These are phyloP conservation scores for Trypanosomatidae sp. DNA, from an alignment of 208 protist species.

Conservation along the genomic window DNA sequence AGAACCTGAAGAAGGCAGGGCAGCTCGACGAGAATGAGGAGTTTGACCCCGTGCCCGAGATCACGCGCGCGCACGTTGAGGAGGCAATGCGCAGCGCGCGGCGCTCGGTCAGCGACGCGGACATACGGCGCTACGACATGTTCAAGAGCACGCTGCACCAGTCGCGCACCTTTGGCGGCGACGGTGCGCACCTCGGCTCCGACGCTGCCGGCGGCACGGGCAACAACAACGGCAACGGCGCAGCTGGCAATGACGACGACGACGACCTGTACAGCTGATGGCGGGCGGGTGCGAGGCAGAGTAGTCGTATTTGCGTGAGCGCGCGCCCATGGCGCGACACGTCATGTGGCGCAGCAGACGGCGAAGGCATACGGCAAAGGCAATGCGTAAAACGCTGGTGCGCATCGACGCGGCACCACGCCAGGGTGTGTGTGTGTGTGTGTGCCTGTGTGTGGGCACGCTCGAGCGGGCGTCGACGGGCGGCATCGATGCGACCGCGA, in stretches of 20 bases:
- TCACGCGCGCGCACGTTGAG: slow-evolving; percentile 87
- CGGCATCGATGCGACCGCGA: too few species aligned
- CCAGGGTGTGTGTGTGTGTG: too few species aligned
- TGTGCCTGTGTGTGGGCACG: too few species aligned
- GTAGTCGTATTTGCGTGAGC: too few species aligned
- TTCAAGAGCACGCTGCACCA: slow-evolving; percentile 84
- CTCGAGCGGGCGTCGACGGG: too few species aligned
- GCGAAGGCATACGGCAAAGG: too few species aligned
- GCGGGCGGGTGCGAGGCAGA: too few species aligned
- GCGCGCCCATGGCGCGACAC: too few species aligned
- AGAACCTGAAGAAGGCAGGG: slow-evolving; percentile 44
- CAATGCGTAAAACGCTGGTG: too few species aligned
- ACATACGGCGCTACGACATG: slow-evolving; percentile 89
- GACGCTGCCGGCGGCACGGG: slow-evolving; percentile 17
- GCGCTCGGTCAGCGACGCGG: slow-evolving; percentile 86
- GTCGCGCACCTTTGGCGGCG: slow-evolving; percentile 42
- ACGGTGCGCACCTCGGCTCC: slow-evolving; percentile 2
- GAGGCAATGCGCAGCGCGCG: slow-evolving; percentile 83
- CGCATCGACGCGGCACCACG: too few species aligned
- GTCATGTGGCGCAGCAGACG: too few species aligned
- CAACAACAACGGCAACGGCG: slow-evolving; percentile 3
- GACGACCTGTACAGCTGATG: slow-evolving; percentile 37
- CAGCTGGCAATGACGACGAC: slow-evolving; percentile 14
- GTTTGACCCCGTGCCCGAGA: slow-evolving; percentile 80
- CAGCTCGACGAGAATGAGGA: slow-evolving; percentile 48